A percentile compares a stretch with the other conserved stretches of the same genome.
Conservation (phyloP, 306 rosid species). For the Sechiopsis laciniata region DNA sequence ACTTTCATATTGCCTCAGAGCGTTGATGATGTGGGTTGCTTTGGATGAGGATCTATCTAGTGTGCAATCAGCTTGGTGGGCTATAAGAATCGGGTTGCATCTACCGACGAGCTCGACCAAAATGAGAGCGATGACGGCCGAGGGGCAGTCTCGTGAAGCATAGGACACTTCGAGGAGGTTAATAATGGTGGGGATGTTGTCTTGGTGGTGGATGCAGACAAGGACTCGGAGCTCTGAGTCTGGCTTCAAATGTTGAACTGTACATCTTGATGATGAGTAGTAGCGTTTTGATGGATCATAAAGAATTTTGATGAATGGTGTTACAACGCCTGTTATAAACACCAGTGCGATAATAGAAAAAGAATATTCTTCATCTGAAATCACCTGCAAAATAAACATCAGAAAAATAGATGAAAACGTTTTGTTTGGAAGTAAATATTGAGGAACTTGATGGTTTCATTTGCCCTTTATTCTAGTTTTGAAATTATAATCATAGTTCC, state of each 20-base stretch:
- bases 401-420: not conserved
- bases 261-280: conserved; percentile 26
- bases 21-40: conserved; percentile 37
- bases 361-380: conserved; percentile 40
- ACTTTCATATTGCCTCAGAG: conserved; percentile 36
- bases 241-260: conserved; percentile 42
- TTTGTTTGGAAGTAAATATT: not conserved
- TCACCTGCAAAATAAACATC: conserved; percentile 30
- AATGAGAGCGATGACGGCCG: conserved; percentile 38
- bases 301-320: conserved; percentile 40
- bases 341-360: conserved; percentile 32
- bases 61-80: conserved; percentile 31
- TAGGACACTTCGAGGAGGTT: conserved; percentile 53
- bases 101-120: conserved; percentile 53
- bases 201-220: conserved; percentile 42
- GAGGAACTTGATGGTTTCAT: not conserved
- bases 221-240: conserved; percentile 44
- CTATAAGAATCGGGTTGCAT: conserved; percentile 41
- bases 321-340: conserved; percentile 34
- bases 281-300: conserved; percentile 47
- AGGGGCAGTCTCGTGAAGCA: conserved; percentile 44
- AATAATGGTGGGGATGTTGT: conserved; percentile 38
- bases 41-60: conserved; percentile 11
- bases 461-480: not conserved
- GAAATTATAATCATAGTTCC: not conserved